Percentiles rank a stretch among this genome's conserved stretches.
Conservation (phyloP, 2,329 filamentous ascomycete species). For the Mycosphaerella sp. region DNA sequence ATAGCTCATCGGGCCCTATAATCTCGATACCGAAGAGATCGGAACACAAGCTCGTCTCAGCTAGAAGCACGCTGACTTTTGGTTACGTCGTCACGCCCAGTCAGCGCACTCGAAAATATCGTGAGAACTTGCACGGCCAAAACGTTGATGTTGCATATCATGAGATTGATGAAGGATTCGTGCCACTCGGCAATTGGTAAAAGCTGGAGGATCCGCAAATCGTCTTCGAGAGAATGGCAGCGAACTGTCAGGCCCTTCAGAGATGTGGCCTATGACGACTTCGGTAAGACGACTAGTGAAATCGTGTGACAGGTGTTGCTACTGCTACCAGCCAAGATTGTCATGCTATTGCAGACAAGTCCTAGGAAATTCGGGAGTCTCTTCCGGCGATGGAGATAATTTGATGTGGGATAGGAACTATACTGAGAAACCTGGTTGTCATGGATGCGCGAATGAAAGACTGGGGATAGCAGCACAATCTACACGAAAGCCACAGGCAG, state of each 20-base stretch:
- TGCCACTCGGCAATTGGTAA: conserved; percentile 26
- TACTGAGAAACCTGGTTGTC: conserved; percentile 45
- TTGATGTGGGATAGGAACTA: conserved; percentile 43
- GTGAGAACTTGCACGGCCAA: conserved; percentile 47
- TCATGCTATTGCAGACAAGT: no score
- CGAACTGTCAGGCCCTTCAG: conserved; percentile 35
- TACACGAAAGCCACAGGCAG: no score
- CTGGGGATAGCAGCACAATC: no score
- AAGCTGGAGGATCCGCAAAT: conserved; percentile 42
- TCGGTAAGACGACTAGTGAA: no score
- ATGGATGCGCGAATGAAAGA: conserved; percentile 11
- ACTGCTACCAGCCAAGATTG: no score
- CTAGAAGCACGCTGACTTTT: conserved; percentile 32
- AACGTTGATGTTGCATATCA: conserved; percentile 56
- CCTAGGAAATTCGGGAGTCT: conserved; percentile 38
- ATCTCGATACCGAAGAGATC: conserved; percentile 34
- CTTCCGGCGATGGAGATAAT: conserved; percentile 36
- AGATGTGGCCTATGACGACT: conserved; percentile 42
- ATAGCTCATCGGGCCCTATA: conserved; percentile 24
- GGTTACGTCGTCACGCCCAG: conserved; percentile 7
- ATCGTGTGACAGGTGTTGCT: conserved; percentile 38
- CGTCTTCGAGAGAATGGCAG: conserved; percentile 37
- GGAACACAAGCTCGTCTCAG: conserved; percentile 52
- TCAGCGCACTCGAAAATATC: conserved; percentile 34
- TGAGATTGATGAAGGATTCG: conserved; percentile 55